These are phyloP conservation scores for Aspergillus tamarii DNA, from an alignment of 2,329 filamentous ascomycete species.

Conservation along the genomic window DNA sequence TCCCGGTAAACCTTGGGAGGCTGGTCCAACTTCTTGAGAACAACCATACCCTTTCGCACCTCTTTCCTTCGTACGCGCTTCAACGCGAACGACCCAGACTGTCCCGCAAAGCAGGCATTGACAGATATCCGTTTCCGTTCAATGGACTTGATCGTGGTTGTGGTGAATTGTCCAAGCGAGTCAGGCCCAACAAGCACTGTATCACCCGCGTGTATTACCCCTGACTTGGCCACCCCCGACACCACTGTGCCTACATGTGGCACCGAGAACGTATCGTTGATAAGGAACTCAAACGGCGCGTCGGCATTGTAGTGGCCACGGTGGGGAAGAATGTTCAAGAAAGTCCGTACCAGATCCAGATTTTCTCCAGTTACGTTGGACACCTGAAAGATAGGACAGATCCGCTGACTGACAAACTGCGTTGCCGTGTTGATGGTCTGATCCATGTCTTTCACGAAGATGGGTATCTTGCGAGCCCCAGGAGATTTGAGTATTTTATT, in stretches of 20 bases:
- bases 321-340: constrained; percentile 92
- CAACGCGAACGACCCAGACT: constrained; percentile 89
- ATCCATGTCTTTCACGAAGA: constrained; percentile 89
- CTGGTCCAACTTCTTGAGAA: constrained; percentile 79
- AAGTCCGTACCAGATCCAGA: constrained; percentile 85
- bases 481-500: constrained; percentile 92
- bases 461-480: constrained; percentile 90
- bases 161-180: constrained; percentile 83
- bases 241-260: constrained; percentile 97
- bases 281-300: constrained; percentile 88
- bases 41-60: constrained; percentile 97
- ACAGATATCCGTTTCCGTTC: constrained; percentile 92
- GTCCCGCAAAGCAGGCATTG: constrained; percentile 83
- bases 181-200: constrained; percentile 87
- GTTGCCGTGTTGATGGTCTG: constrained; percentile 94
- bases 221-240: constrained; percentile 86
- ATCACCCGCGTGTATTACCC: constrained; percentile 89
- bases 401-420: constrained; percentile 91
- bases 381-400: constrained; percentile 96
- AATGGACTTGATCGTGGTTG: constrained; percentile 86
- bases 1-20: constrained; percentile 74
- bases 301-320: constrained; percentile 89
- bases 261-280: constrained; percentile 98
- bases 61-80: constrained; percentile 87
- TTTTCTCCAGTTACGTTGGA: constrained; percentile 96